Evolutionary conservation across 768 basidiomycete genomes (phyloP), one percentile per base, ranked within the genome.

Genomic region (Pleurotus citrinopileatus): DNA sequence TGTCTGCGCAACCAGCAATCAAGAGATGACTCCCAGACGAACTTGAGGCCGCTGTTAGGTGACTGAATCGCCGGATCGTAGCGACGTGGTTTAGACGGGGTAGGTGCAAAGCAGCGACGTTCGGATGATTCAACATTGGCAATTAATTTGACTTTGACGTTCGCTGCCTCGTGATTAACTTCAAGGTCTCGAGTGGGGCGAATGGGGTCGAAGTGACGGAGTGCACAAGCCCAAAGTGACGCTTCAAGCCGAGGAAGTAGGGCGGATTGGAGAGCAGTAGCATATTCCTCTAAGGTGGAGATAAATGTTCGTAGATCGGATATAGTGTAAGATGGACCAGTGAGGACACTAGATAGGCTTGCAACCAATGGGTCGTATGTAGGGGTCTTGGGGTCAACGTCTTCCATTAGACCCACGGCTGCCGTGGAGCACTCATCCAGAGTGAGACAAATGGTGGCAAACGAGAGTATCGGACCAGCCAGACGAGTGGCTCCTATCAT

Each of bases 41-140:
- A 40, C 74, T 78, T 82, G 20, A 71, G 66, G 34, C 57, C 26
- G 9, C 34, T 25, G 15, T 42, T 34, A 29, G 20, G 37, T 13
- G 23, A 44, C 34, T 37, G 17, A 46, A 23, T 52, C 7, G 17
- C 19, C 15, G 29, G 17, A 43, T 15, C 23, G 12, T 15, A 29
- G 10, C 34, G 44, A 43, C 42, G 38, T 4, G 57, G 58, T n/a
- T 54, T 32, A 4, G 59, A 44, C 32, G 57, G 32, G 22, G 47
- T 52, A 19, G 61, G 48, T 25, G 73, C 75, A 32, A 77, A 79
- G 54, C 76, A 80, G 37, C 72, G 69, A 32, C 65, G 60, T 63
- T 84, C 82, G 9, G 81, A 80, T n/a, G 71, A 71, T 23, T 82
- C 82, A 15, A 81, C 73, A 13, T 63, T 60, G 28, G 72, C 71